Conservation (phyloP, 2,329 filamentous ascomycete genomes). For the Coniosporium tulheliwenetii region DNA sequence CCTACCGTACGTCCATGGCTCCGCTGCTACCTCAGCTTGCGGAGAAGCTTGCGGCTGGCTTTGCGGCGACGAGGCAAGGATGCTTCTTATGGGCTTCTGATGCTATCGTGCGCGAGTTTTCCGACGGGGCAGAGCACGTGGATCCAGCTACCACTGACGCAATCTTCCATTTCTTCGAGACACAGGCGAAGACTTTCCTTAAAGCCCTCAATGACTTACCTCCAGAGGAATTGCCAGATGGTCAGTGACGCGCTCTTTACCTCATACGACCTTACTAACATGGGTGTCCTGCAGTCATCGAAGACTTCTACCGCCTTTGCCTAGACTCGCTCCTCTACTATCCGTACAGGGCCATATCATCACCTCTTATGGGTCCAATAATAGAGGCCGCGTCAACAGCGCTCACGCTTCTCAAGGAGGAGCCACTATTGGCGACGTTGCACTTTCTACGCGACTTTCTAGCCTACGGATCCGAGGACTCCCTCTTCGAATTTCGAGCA, state of each 20-base stretch:
- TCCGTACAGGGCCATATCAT: slow-evolving; percentile 67
- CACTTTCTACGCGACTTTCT: slow-evolving; percentile 88
- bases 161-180: slow-evolving; percentile 90
- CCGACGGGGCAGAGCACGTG: slow-evolving; percentile 74
- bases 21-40: slow-evolving; percentile 75
- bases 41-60: slow-evolving; percentile 74
- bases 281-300: slow-evolving; percentile 45
- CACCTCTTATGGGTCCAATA: slow-evolving; percentile 63
- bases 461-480: slow-evolving; percentile 67
- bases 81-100: slow-evolving; percentile 99
- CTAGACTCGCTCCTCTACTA: slow-evolving; percentile 90
- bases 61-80: slow-evolving; percentile 72
- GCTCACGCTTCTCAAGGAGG: slow-evolving; percentile 75
- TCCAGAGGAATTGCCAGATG: slow-evolving; percentile 58
- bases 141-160: slow-evolving; percentile 67
- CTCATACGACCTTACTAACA: background rate
- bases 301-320: slow-evolving; percentile 89
- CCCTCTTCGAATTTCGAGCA: slow-evolving; percentile 46
- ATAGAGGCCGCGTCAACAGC: slow-evolving; percentile 78
- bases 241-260: slow-evolving; percentile 19
- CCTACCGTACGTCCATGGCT: slow-evolving; percentile 77
- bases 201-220: slow-evolving; percentile 76
- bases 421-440: slow-evolving; percentile 78
- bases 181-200: slow-evolving; percentile 80
- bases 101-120: slow-evolving; percentile 89